Conservation (phyloP, 78 protist genomes). For the Monocercomonoides exilis region DNA sequence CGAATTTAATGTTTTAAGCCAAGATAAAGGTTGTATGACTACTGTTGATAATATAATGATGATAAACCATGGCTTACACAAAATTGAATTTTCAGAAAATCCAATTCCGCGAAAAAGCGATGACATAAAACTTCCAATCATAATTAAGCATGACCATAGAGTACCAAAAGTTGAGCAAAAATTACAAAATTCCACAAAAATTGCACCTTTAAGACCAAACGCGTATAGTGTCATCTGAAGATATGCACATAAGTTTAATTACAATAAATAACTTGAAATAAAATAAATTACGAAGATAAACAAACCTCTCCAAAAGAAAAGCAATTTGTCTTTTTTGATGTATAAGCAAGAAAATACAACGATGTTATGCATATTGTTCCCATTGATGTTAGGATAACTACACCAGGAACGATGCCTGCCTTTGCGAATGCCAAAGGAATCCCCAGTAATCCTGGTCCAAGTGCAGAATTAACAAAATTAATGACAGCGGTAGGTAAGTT, state of each 20-base stretch:
- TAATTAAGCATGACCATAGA: background rate
- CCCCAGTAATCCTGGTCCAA: conserved; percentile 5
- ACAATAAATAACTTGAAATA: too few relatives aligned
- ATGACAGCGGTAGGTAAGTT: background rate
- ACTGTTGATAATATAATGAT: background rate
- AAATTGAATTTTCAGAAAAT: background rate
- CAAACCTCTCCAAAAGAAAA: background rate
- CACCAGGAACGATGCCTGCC: background rate
- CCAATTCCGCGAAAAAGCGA: background rate
- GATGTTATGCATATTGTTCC: background rate
- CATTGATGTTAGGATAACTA: background rate
- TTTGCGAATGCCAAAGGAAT: background rate
- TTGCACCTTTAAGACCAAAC: background rate
- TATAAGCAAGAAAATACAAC: background rate
- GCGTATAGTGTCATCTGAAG: background rate
- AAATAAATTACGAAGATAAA: too few relatives aligned
- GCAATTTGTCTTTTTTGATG: background rate
- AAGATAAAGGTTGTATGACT: background rate
- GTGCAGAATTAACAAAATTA: background rate
- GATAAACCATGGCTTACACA: background rate
- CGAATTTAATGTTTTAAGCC: background rate
- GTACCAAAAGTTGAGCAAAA: background rate
- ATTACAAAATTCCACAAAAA: background rate
- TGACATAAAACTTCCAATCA: background rate
- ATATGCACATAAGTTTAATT: too few relatives aligned